phyloP scores from a whole-genome alignment of 495 filamentous ascomycete genomes.

The Penicillium angulare region DNA sequence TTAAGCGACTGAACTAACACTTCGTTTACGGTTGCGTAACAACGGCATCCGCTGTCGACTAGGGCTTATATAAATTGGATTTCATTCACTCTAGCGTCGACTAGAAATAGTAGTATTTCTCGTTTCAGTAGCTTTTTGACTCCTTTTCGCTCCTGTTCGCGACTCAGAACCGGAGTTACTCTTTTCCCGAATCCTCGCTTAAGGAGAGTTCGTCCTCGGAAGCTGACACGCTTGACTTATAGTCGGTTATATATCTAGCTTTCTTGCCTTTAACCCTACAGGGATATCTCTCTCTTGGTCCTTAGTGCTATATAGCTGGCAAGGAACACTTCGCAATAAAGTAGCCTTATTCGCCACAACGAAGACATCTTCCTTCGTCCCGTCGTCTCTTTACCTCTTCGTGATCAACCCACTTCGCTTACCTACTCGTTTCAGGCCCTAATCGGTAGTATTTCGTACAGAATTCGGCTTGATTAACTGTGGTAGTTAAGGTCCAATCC shows the following conservation, averaged over 20 bases:
- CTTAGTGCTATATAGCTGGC: background rate
- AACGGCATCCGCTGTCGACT: background rate
- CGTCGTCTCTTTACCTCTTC: background rate
- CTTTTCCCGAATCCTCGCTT: background rate
- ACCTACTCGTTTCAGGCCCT: background rate
- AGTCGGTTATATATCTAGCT: background rate
- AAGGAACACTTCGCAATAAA: background rate
- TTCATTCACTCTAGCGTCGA: conserved; percentile 3
- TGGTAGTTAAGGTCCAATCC: background rate
- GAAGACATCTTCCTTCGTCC: background rate
- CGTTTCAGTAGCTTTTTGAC: conserved; percentile 1
- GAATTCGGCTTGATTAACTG: background rate
- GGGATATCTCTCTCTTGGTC: background rate
- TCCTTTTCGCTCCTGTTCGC: conserved; percentile 5
- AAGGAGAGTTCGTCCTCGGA: too few relatives aligned
- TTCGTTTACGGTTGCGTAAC: too few relatives aligned
- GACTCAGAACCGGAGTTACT: conserved; percentile 7
- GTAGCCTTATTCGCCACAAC: background rate
- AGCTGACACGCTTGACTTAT: background rate
- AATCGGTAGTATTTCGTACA: background rate
- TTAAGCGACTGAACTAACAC: background rate
- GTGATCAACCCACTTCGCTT: background rate
- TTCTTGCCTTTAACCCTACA: background rate
- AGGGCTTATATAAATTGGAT: conserved; percentile 1
- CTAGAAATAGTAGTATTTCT: background rate